Base-by-base conservation (phyloP, 2,329 filamentous ascomycete species). In the Phoma herbarum region DNA sequence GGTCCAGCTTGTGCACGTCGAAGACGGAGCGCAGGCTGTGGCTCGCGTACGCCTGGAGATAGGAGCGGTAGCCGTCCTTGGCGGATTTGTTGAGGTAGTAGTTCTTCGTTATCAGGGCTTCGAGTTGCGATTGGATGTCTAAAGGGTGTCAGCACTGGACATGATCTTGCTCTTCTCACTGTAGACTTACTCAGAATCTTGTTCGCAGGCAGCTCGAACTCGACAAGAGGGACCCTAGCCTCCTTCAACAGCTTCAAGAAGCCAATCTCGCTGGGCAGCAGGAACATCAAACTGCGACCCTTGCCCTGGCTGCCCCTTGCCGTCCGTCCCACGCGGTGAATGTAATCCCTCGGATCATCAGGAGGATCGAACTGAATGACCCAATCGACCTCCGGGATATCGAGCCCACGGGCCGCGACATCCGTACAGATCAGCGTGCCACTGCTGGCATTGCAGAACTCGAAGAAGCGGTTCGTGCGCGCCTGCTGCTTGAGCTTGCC, bases 401-500 rank as follows among this genome's bases (percentile, higher is more conserved):
- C 95, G 47, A 99, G 85, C 33, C 95, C 95, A 82, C 95, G 85
- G 3, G 95, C 95, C 44, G 95, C 95, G 63, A 99, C 95, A 72
- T 99, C 95, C 0, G 95, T 99, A 80, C 93, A 97, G 68, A 99
- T 95, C 52, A 99, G 80, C 0, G 91, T 96, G 23, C 94, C 95
- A 65, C 90, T 87, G 65, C 88, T 88, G 18, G 93, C 90, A 71
- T 93, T 93, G 73, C 87, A 89, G 77, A 99, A 99, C 77, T 98
- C 94, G 78, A 98, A 99, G 78, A 99, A 99, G 0, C 93, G 97
- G 75, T 96, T 96, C 23, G 95, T 99, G n/a, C 95, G 91, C 79
- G 97, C 97, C 79, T 97, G 93, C 79, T 99, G 95, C 80, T 99
- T 99, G 80, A 97, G 92, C 81, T 99, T 97, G 31, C 77, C 95